These are phyloP conservation scores for Rhytidiadelphus loreus DNA, from an alignment of 225 moss, liverwort and hornwort genomes.

Conservation along the genomic window DNA sequence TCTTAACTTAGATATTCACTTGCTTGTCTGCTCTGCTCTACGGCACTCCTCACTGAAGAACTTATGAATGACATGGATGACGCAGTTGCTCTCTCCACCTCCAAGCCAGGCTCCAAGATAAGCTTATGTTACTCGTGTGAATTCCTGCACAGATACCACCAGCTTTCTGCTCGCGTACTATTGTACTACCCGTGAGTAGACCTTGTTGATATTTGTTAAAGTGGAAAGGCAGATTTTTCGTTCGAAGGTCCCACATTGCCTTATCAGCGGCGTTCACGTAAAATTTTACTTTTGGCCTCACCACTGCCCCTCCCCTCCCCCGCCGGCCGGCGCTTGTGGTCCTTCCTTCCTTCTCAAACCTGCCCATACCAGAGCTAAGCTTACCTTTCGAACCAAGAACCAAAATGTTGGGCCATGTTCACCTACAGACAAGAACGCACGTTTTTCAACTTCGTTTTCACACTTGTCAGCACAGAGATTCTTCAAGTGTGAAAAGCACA, in stretches of 20 bases:
- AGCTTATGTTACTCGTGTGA: not conserved
- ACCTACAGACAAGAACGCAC: not conserved
- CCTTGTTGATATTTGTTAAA: too few relatives aligned
- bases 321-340: not conserved
- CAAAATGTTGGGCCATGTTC: not conserved
- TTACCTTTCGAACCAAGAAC: not conserved
- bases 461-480: not conserved
- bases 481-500: not conserved
- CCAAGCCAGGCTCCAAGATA: not conserved
- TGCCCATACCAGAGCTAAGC: not conserved
- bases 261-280: not conserved
- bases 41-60: not conserved
- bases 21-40: not conserved
- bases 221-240: not conserved
- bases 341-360: not conserved
- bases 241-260: not conserved
- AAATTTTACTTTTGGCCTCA: not conserved
- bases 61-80: not conserved
- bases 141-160: not conserved
- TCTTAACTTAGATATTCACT: not conserved
- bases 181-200: not conserved
- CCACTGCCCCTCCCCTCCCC: not conserved
- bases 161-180: not conserved
- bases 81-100: not conserved
- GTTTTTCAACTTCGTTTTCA: not conserved